Evolutionary conservation across 176 grass and related monocot species (phyloP), one percentile per base, ranked within the genome.

Genomic region (Bromus sterilis): DNA sequence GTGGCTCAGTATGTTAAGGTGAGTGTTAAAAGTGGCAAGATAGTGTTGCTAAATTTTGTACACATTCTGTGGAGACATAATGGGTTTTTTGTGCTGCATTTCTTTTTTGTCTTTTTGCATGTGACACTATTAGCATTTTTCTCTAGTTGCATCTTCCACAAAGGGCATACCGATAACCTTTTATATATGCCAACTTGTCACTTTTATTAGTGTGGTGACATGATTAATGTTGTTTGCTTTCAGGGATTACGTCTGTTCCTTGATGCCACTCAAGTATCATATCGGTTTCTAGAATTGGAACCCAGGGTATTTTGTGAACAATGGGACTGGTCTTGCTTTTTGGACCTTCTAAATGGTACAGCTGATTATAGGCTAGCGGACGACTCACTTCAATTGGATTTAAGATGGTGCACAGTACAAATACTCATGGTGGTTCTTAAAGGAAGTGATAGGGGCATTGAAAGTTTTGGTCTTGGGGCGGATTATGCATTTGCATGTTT

Each of bases 281-380:
- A 94, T 41, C 92, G 95, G 81, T 91, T 98, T 83, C 84, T 94
- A 43, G 80, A 60, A 56, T 86, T 93, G 88, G 95, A 98, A 24
- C 90, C 90, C 9, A 56, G 81, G 78, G 58, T 94, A 72, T 94
- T 93, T 79, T 80, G 83, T 83, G 92, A 84, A 62, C 63, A 91
- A 79, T 98, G 95, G 95, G 86, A 98, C 51, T 98, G 92, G 92
- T 93, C 95, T 71, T 98, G 88, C 82, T 86, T 93, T 80, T 81
- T 94, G 80, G 88, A 94, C 69, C 82, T 94, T 53, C 72, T 91
- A 69, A 77, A 93, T 76, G 69, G 56, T 61, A 71, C 85, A 61
- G 51, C 78, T 75, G 77, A 89, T 74, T 71, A 79, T 88, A 80
- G 56, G 85, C 87, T 85, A 84, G 64, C 37, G 77, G 77, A 82